Evolutionary conservation across 2,329 filamentous ascomycete genomes (phyloP).

Genomic region (Fusarium chlamydosporum): DNA sequence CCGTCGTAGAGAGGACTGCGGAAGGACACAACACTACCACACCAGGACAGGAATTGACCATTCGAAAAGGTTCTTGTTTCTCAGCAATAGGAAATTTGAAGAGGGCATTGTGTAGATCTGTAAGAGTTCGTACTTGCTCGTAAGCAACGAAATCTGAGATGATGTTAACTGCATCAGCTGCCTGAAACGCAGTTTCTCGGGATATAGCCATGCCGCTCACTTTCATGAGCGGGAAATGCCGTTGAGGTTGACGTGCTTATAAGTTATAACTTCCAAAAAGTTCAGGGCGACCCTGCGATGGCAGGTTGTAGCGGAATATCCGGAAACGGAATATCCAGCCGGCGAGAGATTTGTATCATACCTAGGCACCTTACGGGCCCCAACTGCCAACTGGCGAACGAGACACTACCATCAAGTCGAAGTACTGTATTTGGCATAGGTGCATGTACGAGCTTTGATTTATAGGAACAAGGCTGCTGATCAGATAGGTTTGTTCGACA

Average conservation of each 20-base stretch:
- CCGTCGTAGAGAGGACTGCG: constrained; percentile 33
- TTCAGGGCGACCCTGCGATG: not conserved
- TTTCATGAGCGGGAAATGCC: not conserved
- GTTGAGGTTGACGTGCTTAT: too few species aligned
- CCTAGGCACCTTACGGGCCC: too few species aligned
- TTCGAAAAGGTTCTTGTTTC: not conserved
- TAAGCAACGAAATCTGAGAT: constrained; percentile 38
- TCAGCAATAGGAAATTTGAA: not conserved
- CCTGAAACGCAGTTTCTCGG: not conserved
- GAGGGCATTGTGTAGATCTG: constrained; percentile 21
- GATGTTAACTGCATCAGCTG: constrained; percentile 26
- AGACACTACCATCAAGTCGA: not conserved
- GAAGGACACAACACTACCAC: constrained; percentile 43
- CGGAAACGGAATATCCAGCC: constrained; percentile 29
- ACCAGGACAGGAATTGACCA: not conserved
- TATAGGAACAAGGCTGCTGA: too few species aligned
- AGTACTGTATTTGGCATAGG: not conserved
- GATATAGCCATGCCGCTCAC: not conserved
- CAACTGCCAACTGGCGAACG: not conserved
- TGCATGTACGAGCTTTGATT: too few species aligned
- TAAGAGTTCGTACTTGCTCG: constrained; percentile 23
- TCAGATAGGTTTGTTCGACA: too few species aligned
- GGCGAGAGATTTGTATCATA: not conserved
- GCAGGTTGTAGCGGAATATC: constrained; percentile 18
- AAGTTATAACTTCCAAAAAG: not conserved